Conservation (phyloP, 2,329 filamentous ascomycete species). For the Ophiosphaerella korrae region DNA sequence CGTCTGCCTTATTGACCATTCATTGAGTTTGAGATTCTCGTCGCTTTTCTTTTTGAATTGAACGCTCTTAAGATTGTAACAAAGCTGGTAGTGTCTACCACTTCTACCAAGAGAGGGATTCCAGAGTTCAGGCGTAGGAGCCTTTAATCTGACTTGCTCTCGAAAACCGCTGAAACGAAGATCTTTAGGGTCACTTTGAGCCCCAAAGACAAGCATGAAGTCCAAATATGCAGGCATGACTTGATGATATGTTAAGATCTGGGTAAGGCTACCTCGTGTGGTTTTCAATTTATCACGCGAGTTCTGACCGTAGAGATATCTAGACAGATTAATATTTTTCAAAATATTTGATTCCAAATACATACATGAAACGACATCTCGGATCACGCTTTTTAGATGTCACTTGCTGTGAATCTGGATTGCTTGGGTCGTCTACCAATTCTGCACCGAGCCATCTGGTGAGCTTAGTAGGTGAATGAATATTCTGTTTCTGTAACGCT, state of each 20-base stretch:
- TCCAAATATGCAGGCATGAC: slow-evolving; percentile 50
- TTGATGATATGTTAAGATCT: slow-evolving; percentile 41
- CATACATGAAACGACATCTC: slow-evolving; percentile 32
- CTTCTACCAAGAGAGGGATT: slow-evolving; percentile 38
- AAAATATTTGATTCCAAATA: background rate
- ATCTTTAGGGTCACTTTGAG: slow-evolving; percentile 35
- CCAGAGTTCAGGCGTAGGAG: slow-evolving; percentile 8
- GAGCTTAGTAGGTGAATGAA: slow-evolving; percentile 14
- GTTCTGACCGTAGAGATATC: slow-evolving; percentile 22
- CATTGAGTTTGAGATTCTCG: slow-evolving; percentile 14
- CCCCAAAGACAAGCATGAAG: slow-evolving; percentile 48
- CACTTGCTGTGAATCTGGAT: slow-evolving; percentile 2
- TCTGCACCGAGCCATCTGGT: slow-evolving; percentile 14
- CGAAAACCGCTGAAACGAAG: slow-evolving; percentile 47
- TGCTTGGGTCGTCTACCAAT: background rate
- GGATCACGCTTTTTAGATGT: slow-evolving; percentile 19
- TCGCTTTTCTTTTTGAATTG: slow-evolving; percentile 9
- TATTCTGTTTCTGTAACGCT: slow-evolving; percentile 12
- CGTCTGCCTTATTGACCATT: slow-evolving; percentile 48
- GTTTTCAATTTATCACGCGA: slow-evolving; percentile 21
- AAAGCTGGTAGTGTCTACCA: slow-evolving; percentile 45
- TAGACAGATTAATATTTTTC: slow-evolving; percentile 3
- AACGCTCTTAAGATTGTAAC: slow-evolving; percentile 43
- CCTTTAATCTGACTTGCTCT: slow-evolving; percentile 33
- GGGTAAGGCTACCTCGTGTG: slow-evolving; percentile 17